Conservation (phyloP, 805 yeast species). For the Nakazawaea siamensis region DNA sequence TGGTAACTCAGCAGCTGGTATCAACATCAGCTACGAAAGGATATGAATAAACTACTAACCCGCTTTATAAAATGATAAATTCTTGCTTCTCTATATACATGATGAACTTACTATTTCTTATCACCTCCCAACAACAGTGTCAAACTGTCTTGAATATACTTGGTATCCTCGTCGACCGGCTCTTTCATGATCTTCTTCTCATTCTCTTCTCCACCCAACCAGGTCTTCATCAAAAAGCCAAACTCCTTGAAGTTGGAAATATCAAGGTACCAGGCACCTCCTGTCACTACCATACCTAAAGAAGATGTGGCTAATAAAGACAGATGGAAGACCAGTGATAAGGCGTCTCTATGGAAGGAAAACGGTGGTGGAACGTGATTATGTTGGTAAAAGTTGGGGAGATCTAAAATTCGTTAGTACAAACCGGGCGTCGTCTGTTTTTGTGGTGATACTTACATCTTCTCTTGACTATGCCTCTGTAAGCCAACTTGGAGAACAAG, state of each 20-base stretch:
- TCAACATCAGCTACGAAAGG: slow-evolving; percentile 1
- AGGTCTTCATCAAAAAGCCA: slow-evolving; percentile 54
- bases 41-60: too few relatives aligned
- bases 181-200: slow-evolving; percentile 34
- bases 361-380: slow-evolving; percentile 83
- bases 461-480: slow-evolving; percentile 64
- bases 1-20: neutral
- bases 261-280: slow-evolving; percentile 75
- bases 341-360: slow-evolving; percentile 74
- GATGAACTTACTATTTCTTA: neutral
- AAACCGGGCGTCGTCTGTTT: too few relatives aligned
- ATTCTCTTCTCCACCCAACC: slow-evolving; percentile 62
- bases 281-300: slow-evolving; percentile 63
- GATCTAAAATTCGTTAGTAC: slow-evolving; percentile 27
- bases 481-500: slow-evolving; percentile 64
- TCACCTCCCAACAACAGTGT: slow-evolving; percentile 38
- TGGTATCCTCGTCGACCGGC: slow-evolving; percentile 55
- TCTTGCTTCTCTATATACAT: slow-evolving; percentile 1
- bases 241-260: slow-evolving; percentile 64
- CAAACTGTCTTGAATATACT: slow-evolving; percentile 45
- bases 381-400: slow-evolving; percentile 73
- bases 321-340: slow-evolving; percentile 78
- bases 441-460: slow-evolving; percentile 57
- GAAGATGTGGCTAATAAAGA: slow-evolving; percentile 67
- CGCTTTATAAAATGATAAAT: too few relatives aligned